A percentile compares a stretch with the other conserved stretches of the same genome.
Conservation (phyloP, 2,329 filamentous ascomycete species). For the Colletotrichum musae region DNA sequence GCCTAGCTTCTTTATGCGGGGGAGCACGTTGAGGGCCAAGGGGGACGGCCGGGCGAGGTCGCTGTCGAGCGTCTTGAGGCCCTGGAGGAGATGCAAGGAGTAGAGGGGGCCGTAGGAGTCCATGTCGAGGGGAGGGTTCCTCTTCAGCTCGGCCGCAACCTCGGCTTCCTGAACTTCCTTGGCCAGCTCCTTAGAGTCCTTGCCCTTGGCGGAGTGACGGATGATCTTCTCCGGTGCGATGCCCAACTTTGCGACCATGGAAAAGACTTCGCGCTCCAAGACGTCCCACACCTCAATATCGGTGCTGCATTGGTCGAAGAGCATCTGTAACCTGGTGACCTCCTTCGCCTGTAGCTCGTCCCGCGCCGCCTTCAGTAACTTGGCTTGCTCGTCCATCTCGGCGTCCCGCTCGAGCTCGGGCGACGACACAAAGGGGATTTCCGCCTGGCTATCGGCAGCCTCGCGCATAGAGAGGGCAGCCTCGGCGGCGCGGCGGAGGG, state of each 20-base stretch:
- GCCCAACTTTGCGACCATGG: conserved; percentile 69
- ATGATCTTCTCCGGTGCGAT: conserved; percentile 53
- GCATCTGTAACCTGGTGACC: conserved; percentile 64
- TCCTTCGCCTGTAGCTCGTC: conserved; percentile 54
- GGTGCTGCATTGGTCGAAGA: conserved; percentile 69
- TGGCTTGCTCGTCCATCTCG: conserved; percentile 47
- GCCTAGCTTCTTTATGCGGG: conserved; percentile 77
- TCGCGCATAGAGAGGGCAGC: conserved; percentile 57
- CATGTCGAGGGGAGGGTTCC: conserved; percentile 57
- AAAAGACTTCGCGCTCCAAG: conserved; percentile 77
- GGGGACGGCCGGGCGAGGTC: conserved; percentile 72
- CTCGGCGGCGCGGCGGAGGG: conserved; percentile 57
- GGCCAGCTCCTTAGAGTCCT: background rate
- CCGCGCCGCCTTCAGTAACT: conserved; percentile 58
- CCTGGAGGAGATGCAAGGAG: conserved; percentile 71
- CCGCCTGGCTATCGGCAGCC: conserved; percentile 27
- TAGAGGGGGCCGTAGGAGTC: conserved; percentile 76
- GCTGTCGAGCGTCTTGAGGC: conserved; percentile 69
- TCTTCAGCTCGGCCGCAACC: conserved; percentile 20
- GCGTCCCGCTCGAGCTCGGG: conserved; percentile 14
- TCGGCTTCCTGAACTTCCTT: conserved; percentile 16
- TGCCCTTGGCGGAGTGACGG: background rate
- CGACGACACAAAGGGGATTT: conserved; percentile 1
- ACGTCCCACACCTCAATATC: conserved; percentile 78
- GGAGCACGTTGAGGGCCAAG: conserved; percentile 73